Evolutionary conservation across 1,139 yeast genomes (phyloP).

Genomic region (Yarrowia galli): DNA sequence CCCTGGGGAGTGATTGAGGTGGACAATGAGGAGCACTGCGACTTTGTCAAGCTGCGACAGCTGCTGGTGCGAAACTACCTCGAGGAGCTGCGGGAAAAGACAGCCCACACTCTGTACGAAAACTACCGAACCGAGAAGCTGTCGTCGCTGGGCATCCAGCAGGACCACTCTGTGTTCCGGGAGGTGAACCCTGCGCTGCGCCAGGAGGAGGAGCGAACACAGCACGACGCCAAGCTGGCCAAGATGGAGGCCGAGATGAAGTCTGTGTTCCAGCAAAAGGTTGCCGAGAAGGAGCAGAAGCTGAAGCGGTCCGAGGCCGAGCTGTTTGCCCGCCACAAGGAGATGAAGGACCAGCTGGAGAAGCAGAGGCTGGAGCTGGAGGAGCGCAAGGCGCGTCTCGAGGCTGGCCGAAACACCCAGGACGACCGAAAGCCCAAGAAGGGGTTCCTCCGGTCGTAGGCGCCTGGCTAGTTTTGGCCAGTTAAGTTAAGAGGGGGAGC

Average conservation of each 20-base stretch:
- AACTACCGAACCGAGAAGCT: constrained; percentile 88
- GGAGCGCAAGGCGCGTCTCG: constrained; percentile 87
- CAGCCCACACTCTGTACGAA: constrained; percentile 80
- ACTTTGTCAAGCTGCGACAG: constrained; percentile 89
- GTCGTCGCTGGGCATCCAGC: constrained; percentile 82
- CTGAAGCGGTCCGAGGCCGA: constrained; percentile 97
- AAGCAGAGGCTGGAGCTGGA: constrained; percentile 89
- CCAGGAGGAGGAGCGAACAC: constrained; percentile 91
- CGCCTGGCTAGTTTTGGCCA: background rate
- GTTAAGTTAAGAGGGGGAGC: background rate
- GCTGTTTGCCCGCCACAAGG: constrained; percentile 92
- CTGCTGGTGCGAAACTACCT: constrained; percentile 86
- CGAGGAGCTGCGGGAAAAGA: constrained; percentile 92
- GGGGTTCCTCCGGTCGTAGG: constrained; percentile 33
- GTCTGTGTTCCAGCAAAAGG: constrained; percentile 95
- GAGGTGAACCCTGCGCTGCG: constrained; percentile 93
- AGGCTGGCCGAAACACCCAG: constrained; percentile 58
- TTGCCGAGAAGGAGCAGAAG: constrained; percentile 95
- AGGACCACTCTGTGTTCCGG: constrained; percentile 88
- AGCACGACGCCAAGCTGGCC: constrained; percentile 92
- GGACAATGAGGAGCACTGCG: constrained; percentile 93
- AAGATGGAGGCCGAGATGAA: constrained; percentile 98
- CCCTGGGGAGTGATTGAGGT: constrained; percentile 99
- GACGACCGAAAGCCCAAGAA: constrained; percentile 38
- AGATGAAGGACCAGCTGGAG: constrained; percentile 92